Percentiles rank a stretch among this genome's conserved stretches.
These are phyloP conservation scores for Globisporangium lucens DNA, from an alignment of 352 stramenopile species.

Conservation along the genomic window DNA sequence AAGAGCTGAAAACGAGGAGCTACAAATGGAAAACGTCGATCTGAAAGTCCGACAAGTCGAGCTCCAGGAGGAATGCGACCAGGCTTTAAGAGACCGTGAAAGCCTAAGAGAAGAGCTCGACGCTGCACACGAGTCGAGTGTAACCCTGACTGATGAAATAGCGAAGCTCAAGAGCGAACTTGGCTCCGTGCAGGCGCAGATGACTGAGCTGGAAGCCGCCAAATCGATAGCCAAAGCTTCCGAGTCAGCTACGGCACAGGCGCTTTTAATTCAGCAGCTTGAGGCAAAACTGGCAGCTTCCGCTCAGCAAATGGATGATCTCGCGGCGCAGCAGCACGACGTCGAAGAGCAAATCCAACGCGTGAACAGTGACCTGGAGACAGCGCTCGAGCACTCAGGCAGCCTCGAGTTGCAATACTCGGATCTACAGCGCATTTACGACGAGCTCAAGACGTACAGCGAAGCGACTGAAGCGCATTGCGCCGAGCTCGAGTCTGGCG, in stretches of 20 bases:
- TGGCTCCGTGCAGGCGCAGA: background rate
- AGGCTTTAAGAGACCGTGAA: background rate
- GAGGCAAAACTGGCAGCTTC: background rate
- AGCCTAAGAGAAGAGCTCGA: background rate
- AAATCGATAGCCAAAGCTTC: background rate
- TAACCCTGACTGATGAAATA: background rate
- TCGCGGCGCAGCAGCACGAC: background rate
- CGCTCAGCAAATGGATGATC: background rate
- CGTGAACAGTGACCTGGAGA: background rate
- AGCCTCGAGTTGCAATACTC: background rate
- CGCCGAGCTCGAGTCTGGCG: background rate
- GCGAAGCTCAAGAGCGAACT: background rate
- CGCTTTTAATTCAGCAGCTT: background rate
- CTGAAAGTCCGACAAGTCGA: background rate
- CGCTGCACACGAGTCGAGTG: background rate
- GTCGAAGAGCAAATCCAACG: background rate
- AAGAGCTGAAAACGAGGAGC: background rate
- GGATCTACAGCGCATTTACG: background rate
- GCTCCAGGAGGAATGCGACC: background rate
- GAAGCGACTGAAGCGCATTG: background rate
- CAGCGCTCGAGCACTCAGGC: background rate
- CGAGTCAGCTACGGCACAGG: background rate
- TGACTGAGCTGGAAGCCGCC: background rate
- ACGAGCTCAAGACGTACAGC: background rate
- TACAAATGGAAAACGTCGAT: background rate